Base-by-base conservation (phyloP, 1,139 yeast species). In the Candida mesenterica region DNA sequence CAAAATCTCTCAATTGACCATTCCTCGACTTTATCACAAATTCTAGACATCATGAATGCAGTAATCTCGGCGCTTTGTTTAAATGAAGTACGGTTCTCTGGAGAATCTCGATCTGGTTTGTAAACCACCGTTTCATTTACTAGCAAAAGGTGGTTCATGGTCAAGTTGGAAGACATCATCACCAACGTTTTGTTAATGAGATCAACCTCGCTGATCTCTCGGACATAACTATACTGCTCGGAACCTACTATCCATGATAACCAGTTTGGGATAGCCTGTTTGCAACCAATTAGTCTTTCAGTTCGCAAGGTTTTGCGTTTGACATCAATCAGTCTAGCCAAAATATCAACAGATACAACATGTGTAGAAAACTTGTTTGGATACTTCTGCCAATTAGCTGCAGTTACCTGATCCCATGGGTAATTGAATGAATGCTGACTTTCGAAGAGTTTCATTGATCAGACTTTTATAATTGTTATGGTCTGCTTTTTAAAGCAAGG, bases 341-440 rank as follows among this genome's bases (percentile, higher is more conserved):
- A 63, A 2, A 88, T 87, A 58, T 92, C 98, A 5, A 92, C 97
- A 1, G 95, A 94, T 13, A 88, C 82, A n/a, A 92, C 98, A 62
- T 92, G 98, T 1, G 95, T 77, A 5, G 96, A 82, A 43, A 83
- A 71, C 52, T 89, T 95, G 47, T 92, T 92, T 12, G 98, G 98
- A 61, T 92, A 92, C 53, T 92, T 92, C 46, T 79, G 81, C 98
- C 98, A 92, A 60, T 92, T 90, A 40, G 97, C 97, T 0, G 95
- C 90, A 1, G 96, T 85, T 14, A 92, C 96, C 53, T 87, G 89
- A 27, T 85, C 95, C 97, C 97, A 90, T 0, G 95, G 77, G 53
- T 90, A 90, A 42, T 77, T 67, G 59, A 88, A 90, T 24, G 62
- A 66, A 56, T 85, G 92, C 15, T 69, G 59, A 28, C 86, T 74